Percentiles rank a stretch among this genome's conserved stretches.
Conservation (phyloP, 345 rosid species). For the Populus pruinosa region DNA sequence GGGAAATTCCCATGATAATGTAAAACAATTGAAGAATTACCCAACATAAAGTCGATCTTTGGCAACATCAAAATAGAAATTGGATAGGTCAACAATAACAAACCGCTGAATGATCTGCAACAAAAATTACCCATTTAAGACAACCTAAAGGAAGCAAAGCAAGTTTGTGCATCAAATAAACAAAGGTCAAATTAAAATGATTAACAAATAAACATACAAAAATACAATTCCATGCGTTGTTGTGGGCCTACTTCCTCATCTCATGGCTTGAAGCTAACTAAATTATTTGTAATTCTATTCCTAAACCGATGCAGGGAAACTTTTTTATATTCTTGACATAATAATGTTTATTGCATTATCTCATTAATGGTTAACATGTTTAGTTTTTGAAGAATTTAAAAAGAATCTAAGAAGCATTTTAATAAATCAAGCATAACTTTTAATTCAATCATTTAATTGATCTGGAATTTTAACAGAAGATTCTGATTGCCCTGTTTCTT, state of each 20-base stretch:
- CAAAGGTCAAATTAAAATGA: background rate
- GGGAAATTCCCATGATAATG: background rate
- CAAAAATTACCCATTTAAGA: constrained; percentile 5
- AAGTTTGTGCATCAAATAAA: background rate
- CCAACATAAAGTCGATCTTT: constrained; percentile 96
- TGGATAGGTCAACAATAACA: constrained; percentile 83
- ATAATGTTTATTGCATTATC: no score
- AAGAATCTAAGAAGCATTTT: no score
- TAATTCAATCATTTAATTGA: no score
- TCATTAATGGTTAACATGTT: no score
- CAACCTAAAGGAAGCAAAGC: background rate
- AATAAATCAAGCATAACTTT: no score
- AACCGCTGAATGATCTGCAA: constrained; percentile 81
- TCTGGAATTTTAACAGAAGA: no score
- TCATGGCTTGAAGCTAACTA: background rate
- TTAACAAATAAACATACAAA: background rate
- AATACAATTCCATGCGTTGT: background rate
- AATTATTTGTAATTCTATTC: background rate
- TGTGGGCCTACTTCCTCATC: background rate
- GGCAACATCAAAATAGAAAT: constrained; percentile 91
- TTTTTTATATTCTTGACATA: no score
- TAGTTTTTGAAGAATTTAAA: no score
- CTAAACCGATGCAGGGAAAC: background rate
- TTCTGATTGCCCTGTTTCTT: no score
- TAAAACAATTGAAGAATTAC: constrained; percentile 42